phyloP scores from a whole-genome alignment of 192 early-diverging fungal species.

The Gryganskiella cystojenkinii region DNA sequence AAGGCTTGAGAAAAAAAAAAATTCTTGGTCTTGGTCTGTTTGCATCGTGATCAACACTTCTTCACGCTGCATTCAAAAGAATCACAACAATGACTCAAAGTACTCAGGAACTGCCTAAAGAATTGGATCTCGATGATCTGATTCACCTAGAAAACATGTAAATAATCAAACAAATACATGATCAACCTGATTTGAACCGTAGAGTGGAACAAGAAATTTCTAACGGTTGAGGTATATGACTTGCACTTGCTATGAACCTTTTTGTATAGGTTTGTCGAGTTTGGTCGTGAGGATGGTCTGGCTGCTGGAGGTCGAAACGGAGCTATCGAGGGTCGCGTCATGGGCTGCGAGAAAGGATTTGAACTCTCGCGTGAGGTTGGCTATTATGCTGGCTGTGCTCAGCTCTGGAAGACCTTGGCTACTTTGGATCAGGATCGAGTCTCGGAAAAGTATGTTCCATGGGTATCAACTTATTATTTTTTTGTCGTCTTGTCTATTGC shows the following conservation, averaged over 20 bases:
- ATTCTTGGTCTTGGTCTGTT: too few species aligned
- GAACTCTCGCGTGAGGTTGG: constrained; percentile 65
- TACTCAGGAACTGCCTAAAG: constrained; percentile 38
- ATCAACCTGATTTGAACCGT: too few species aligned
- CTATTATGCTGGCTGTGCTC: constrained; percentile 62
- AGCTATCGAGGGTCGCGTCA: constrained; percentile 61
- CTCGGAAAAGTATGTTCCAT: constrained; percentile 53
- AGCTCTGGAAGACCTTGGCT: constrained; percentile 57
- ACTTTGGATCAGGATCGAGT: constrained; percentile 39
- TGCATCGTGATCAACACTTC: too few species aligned
- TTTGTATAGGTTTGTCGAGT: constrained; percentile 64
- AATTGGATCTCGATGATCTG: constrained; percentile 58
- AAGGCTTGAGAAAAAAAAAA: too few species aligned
- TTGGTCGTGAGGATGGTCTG: constrained; percentile 64
- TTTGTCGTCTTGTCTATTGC: too few species aligned
- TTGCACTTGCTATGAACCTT: too few species aligned
- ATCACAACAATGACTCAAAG: constrained; percentile 11
- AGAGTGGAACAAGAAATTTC: too few species aligned
- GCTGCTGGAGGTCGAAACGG: constrained; percentile 61
- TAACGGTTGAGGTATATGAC: too few species aligned
- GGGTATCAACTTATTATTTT: neutral
- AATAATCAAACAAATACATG: too few species aligned
- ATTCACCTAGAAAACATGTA: constrained; percentile 63
- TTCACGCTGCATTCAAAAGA: neutral
- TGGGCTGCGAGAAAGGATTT: constrained; percentile 68